A percentile compares a stretch with the other conserved stretches of the same genome.
Conservation (phyloP, 495 filamentous ascomycete species). For the Aspergillus bridgeri region DNA sequence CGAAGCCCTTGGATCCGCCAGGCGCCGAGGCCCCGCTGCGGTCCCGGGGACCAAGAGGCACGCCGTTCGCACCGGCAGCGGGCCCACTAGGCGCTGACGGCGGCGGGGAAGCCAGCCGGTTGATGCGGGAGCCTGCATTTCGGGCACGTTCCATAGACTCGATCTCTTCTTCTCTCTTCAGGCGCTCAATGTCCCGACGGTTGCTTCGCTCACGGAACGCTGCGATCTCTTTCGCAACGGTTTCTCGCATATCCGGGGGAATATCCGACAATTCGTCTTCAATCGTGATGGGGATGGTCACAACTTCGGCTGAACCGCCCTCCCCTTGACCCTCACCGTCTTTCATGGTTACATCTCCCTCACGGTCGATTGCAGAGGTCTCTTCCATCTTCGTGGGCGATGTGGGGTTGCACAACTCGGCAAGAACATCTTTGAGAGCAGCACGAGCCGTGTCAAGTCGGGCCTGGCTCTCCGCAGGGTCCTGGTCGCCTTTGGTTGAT, state of each 20-base stretch:
- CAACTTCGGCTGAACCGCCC: constrained; percentile 61
- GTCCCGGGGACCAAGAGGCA: constrained; percentile 81
- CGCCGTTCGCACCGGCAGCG: constrained; percentile 70
- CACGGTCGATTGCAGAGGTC: constrained; percentile 47
- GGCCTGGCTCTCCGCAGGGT: constrained; percentile 60
- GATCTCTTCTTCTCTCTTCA: constrained; percentile 84
- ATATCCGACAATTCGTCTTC: constrained; percentile 97
- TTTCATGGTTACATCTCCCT: constrained; percentile 71
- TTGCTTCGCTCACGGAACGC: constrained; percentile 91
- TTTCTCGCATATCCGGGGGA: constrained; percentile 94
- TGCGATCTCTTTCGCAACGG: constrained; percentile 88
- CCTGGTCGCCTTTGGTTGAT: constrained; percentile 59
- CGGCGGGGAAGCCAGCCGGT: constrained; percentile 67
- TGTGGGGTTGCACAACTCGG: constrained; percentile 67
- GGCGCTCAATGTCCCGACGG: constrained; percentile 79
- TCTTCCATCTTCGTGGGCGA: constrained; percentile 48
- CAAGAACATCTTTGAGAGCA: constrained; percentile 60
- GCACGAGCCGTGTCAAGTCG: constrained; percentile 66
- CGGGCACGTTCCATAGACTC: constrained; percentile 80
- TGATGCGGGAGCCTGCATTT: constrained; percentile 61
- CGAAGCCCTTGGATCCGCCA: constrained; percentile 70
- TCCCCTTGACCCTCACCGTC: constrained; percentile 57
- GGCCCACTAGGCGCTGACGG: constrained; percentile 66
- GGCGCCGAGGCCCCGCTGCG: constrained; percentile 70
- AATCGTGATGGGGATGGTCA: constrained; percentile 83